phyloP scores from a whole-genome alignment of 306 rosid genomes.

The Vigna radiata region DNA sequence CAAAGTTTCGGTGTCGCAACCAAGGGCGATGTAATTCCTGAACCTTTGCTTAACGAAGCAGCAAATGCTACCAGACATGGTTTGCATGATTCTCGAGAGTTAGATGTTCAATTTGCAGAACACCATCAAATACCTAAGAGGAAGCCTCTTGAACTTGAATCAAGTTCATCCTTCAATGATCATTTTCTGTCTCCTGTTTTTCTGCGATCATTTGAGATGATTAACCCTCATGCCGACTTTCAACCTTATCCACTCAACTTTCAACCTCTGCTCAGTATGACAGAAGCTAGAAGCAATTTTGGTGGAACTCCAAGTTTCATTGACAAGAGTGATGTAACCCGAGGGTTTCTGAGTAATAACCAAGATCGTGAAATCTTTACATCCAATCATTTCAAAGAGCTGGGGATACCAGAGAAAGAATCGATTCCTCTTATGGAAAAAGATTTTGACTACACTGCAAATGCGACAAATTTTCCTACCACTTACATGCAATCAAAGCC shows the following conservation, averaged over 20 bases:
- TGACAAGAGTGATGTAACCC: slow-evolving; percentile 44
- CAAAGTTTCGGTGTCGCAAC: slow-evolving; percentile 44
- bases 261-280: slow-evolving; percentile 45
- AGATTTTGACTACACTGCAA: slow-evolving; percentile 41
- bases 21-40: slow-evolving; percentile 40
- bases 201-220: slow-evolving; percentile 47
- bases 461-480: slow-evolving; percentile 40
- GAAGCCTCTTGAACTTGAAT: slow-evolving; percentile 50
- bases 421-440: slow-evolving; percentile 55
- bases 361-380: slow-evolving; percentile 45
- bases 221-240: slow-evolving; percentile 47
- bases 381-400: slow-evolving; percentile 46
- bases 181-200: slow-evolving; percentile 49
- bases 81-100: slow-evolving; percentile 48
- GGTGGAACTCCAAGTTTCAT: slow-evolving; percentile 43
- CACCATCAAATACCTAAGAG: slow-evolving; percentile 42
- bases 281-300: slow-evolving; percentile 49
- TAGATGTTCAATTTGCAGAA: slow-evolving; percentile 53
- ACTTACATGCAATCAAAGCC: slow-evolving; percentile 45
- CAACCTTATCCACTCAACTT: slow-evolving; percentile 42
- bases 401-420: slow-evolving; percentile 45
- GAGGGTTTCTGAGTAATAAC: slow-evolving; percentile 46
- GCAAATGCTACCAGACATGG: slow-evolving; percentile 49
- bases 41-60: slow-evolving; percentile 42
- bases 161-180: slow-evolving; percentile 50